phyloP scores from a whole-genome alignment of 306 rosid species.

The Benincasa hispida region DNA sequence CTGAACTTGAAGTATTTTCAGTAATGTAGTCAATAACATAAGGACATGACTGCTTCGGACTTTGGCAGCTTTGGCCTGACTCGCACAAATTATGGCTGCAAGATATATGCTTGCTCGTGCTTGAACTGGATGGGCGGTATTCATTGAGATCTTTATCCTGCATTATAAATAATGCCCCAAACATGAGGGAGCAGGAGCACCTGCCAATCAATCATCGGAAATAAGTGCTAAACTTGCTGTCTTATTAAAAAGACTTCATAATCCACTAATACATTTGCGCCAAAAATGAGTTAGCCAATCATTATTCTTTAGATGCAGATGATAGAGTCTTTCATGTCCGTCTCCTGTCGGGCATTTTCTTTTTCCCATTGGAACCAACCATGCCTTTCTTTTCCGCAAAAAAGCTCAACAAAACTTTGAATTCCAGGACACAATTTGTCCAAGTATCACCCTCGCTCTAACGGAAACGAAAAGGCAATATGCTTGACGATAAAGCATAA shows the following conservation, averaged over 20 bases:
- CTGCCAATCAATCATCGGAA: constrained; percentile 97
- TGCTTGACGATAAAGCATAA: background rate
- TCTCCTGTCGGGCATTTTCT: background rate
- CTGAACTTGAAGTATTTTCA: constrained; percentile 84
- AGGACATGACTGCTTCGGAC: constrained; percentile 63
- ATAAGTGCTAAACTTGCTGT: constrained; percentile 76
- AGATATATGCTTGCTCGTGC: constrained; percentile 59
- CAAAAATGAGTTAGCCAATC: background rate
- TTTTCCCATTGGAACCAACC: background rate
- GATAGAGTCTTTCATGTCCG: background rate
- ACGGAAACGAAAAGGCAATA: background rate
- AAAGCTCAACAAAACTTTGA: background rate
- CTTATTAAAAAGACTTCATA: constrained; percentile 25
- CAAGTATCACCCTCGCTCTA: background rate
- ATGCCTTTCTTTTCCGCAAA: background rate
- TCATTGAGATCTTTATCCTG: constrained; percentile 95
- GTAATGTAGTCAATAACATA: constrained; percentile 44
- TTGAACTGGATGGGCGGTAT: constrained; percentile 69
- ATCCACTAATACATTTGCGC: constrained; percentile 17
- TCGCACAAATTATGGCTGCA: constrained; percentile 79
- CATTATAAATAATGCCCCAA: constrained; percentile 96
- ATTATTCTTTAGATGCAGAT: background rate
- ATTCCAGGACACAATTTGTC: background rate
- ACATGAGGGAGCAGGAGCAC: constrained; percentile 95
- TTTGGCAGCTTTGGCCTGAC: constrained; percentile 46